Base-by-base conservation (phyloP, 148 eudicot species). In the Amaranthus hypochondriacus region DNA sequence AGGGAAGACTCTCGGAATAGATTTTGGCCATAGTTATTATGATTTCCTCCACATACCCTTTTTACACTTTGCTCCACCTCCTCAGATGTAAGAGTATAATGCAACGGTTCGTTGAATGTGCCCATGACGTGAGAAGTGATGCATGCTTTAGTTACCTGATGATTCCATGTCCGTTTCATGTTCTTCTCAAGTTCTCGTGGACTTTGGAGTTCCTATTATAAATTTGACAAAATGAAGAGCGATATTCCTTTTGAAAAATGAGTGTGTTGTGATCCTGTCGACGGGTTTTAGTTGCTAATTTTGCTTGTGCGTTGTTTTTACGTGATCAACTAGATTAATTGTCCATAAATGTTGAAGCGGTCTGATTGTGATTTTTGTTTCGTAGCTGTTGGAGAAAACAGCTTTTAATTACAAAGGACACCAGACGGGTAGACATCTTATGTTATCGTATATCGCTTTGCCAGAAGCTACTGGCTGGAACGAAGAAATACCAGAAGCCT, bases 341-440 rank as follows among this genome's bases (percentile, higher is more conserved):
- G 12, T 42, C 9, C 3, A 13, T 48, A 2, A 13, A 15, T 53
- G 10, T 65, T 5, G 11, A 47, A 56, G 2, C 59, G 10, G 21
- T 69, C 62, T 42, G 15, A 48, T 70, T 66, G 18, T 60, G 10
- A 55, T 59, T 18, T 68, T 5, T 47, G n/a, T 54, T 48, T 72
- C 14, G 39, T 49, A 93, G 96, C 64, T 93, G 89, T 75, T 90
- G 92, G 96, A 87, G 88, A 81, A 93, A 87, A 80, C 98, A 93
- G 80, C 80, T 93, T 63, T 69, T 67, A 11, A 80, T 77, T 52
- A 92, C 96, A 44, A 90, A 84, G 86, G 96, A 93, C 18, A 90
- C 93, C 48, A 89, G 98, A 79, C 83, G 92, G 69, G 98, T 87
- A 4, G 96, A 93, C 82, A 89, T 89, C 67, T 63, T 93, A 74